Base-by-base conservation (phyloP, 2,329 filamentous ascomycete species). In the Chaetomium globosum region DNA sequence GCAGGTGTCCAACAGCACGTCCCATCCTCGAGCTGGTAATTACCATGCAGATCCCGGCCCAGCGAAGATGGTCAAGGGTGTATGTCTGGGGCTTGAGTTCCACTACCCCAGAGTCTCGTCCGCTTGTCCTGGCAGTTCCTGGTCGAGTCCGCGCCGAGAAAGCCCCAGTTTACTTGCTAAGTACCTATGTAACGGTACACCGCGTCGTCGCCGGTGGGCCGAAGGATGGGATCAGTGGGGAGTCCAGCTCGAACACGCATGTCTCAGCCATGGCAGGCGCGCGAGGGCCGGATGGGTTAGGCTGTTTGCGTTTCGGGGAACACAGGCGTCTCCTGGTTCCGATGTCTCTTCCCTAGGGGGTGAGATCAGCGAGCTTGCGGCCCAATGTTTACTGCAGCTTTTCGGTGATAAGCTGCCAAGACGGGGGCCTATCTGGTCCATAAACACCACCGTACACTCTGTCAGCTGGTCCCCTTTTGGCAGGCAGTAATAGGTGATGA, bases 11-110 rank as follows among this genome's bases (percentile, higher is more conserved):
- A 53, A 58, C 58, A 30, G 48, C 49, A 59, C 28, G 54, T 60
- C 51, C 52, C 59, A 66, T 64, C 61, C 59, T 63, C 59, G 64
- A 64, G 65, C 57, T 67, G 66, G 65, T 55, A 68, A 67, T 65
- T 61, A 56, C 65, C 65, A 67, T 70, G 67, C 59, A 65, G 57
- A 66, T 68, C 68, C 54, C 59, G 61, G 61, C 58, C 58, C 31
- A 51, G 53, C 59, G 1, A 23, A 8, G n/a, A 23, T 12, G 46
- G 46, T 23, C 46, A 59, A 49, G 48, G 43, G 13, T 59, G 19
- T 48, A 36, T 19, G 33, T 30, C 39, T 26, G 48, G 49, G 49
- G 26, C 31, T 12, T 16, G 49, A 58, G 57, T 51, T 59, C 54
- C 59, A 62, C 59, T 65, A 28, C 58, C 58, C 53, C 30, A 53